Base-by-base conservation (phyloP, 495 filamentous ascomycete genomes). In the Tuber aestivum region DNA sequence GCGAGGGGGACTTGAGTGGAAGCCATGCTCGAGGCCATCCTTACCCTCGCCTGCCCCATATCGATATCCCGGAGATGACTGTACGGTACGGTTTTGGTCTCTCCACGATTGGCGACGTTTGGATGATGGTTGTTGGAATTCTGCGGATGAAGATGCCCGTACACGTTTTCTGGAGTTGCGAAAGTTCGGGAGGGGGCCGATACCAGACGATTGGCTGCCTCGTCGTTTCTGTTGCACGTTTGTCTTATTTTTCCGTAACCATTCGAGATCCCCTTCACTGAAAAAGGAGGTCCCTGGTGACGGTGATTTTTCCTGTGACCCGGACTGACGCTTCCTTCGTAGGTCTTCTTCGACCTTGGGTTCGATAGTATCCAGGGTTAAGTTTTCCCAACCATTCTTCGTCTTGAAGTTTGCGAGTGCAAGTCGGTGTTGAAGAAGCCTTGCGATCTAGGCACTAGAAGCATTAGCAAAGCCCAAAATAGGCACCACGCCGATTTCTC, bases 361-460 rank as follows among this genome's bases (percentile, higher is more conserved):
- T 84, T 92, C 93, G 82, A 95, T 91, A 37, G 83, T 89, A 79
- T 92, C 91, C 72, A 94, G 87, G 56, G 90, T 89, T 73, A 94
- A 87, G 84, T 92, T 89, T 83, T 94, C 90, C 88, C 91, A 91
- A 77, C 95, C 95, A 84, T 97, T 90, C 84, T 95, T 92, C 72
- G 94, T 93, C 86, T 97, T 99, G 89, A 97, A 94, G 86, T 93
- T 94, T 83, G 95, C 95, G 72, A 98, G 89, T 79, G 96, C 95
- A 45, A 99, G 88, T 69, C 95, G 93, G 86, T 96, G 92, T 84
- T 97, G 93, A 45, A 99, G 86, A 81, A 90, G 91, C 84, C 94
- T 87, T 74, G 94, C 95, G 85, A 98, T 95, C 95, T 99, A 79
- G 74, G 48, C 74, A 70, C 77, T 77, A 75, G 71, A 40, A 72